These are phyloP conservation scores for Aspergillus sp. DNA, from an alignment of 2,329 filamentous ascomycete genomes.

Conservation along the genomic window DNA sequence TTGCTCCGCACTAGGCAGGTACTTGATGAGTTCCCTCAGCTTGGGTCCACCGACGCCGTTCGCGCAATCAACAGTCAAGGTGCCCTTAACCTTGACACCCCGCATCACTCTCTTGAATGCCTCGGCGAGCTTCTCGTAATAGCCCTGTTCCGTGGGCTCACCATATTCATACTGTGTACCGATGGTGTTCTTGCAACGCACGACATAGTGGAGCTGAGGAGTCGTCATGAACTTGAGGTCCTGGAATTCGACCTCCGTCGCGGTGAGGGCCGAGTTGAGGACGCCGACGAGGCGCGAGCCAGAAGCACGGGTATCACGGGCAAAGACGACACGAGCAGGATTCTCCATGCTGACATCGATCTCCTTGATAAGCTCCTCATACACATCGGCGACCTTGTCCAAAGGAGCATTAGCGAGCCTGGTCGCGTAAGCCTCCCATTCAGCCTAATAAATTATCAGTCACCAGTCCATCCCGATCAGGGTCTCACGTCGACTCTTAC, in stretches of 20 bases:
- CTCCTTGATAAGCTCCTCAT: constrained; percentile 70
- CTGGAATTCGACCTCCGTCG: constrained; percentile 68
- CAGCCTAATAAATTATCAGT: constrained; percentile 48
- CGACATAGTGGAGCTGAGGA: constrained; percentile 96
- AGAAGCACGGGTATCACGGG: constrained; percentile 88
- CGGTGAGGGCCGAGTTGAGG: constrained; percentile 74
- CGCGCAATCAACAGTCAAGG: constrained; percentile 86
- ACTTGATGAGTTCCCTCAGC: constrained; percentile 79
- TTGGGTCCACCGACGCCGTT: constrained; percentile 96
- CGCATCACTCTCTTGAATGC: constrained; percentile 84
- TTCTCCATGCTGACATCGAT: constrained; percentile 71
- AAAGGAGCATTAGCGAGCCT: constrained; percentile 79
- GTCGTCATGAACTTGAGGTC: constrained; percentile 94
- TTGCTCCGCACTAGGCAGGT: constrained; percentile 65
- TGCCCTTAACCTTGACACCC: constrained; percentile 69
- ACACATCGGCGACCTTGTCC: constrained; percentile 73
- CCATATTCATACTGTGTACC: constrained; percentile 85
- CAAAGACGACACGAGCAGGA: constrained; percentile 80
- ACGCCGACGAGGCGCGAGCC: constrained; percentile 79
- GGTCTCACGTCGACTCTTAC: constrained; percentile 43
- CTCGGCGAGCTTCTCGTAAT: constrained; percentile 85
- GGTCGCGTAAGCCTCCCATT: constrained; percentile 90
- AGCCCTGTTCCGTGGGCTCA: constrained; percentile 82
- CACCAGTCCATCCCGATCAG: not conserved
- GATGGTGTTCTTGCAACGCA: constrained; percentile 89